Conservation (phyloP, 441 rosid genomes). For the Syzygium malaccense region DNA sequence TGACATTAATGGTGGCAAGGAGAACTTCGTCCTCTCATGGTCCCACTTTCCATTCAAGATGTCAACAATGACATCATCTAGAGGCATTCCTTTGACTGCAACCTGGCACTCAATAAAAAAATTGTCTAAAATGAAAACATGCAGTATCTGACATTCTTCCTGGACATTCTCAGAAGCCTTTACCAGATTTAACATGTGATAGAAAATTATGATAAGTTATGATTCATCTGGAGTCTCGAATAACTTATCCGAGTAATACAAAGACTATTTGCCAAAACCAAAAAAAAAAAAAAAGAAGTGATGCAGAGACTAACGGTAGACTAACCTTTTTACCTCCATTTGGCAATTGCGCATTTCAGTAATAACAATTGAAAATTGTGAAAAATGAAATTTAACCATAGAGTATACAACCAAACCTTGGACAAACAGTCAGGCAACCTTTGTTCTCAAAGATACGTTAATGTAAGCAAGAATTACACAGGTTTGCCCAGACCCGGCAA, state of each 20-base stretch:
- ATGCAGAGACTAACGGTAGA: not conserved
- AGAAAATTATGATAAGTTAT: not conserved
- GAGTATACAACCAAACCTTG: not conserved
- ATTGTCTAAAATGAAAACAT: not conserved
- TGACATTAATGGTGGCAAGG: constrained; percentile 90
- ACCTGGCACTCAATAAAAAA: constrained; percentile 25
- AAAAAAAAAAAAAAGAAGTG: not conserved
- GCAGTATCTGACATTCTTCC: not conserved
- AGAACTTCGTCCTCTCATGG: constrained; percentile 78
- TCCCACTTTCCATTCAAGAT: constrained; percentile 82
- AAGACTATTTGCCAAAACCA: not conserved
- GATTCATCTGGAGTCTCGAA: not conserved
- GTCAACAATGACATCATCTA: constrained; percentile 47
- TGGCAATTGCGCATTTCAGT: not conserved
- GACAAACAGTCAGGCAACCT: not conserved
- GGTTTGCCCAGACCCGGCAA: not conserved
- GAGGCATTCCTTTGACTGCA: constrained; percentile 38
- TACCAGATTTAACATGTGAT: not conserved
- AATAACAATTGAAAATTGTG: not conserved
- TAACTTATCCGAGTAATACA: not conserved
- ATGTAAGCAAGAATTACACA: not conserved
- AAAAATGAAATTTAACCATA: not conserved
- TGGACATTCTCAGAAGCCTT: not conserved
- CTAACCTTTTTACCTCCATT: not conserved
- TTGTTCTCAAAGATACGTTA: not conserved